phyloP scores from a whole-genome alignment of 1,284 basidiomycete genomes.

The Malassezia psittaci region DNA sequence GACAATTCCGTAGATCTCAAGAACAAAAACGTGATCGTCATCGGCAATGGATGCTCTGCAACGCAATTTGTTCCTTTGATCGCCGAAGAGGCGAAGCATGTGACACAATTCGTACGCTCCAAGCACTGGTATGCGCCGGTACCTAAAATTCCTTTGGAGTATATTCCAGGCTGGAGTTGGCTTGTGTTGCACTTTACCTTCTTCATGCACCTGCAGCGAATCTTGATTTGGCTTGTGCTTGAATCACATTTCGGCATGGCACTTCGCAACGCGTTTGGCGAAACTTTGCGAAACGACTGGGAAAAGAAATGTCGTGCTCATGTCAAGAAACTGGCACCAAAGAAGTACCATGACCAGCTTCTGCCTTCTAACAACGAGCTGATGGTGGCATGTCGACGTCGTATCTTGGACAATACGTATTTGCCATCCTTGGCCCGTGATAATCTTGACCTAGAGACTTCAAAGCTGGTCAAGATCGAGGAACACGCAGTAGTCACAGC shows the following conservation, averaged over 20 bases:
- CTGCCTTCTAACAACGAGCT: conserved; percentile 32
- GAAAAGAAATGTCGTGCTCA: conserved; percentile 26
- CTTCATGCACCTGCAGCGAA: conserved; percentile 26
- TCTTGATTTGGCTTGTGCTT: conserved; percentile 33
- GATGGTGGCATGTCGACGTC: conserved; percentile 37
- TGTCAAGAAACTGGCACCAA: conserved; percentile 33
- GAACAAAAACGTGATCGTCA: conserved; percentile 45
- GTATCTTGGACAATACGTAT: conserved; percentile 40
- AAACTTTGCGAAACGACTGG: conserved; percentile 24
- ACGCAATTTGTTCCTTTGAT: conserved; percentile 37
- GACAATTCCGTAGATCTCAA: conserved; percentile 39
- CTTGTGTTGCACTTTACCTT: conserved; percentile 22
- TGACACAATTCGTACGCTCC: conserved; percentile 39
- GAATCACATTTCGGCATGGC: conserved; percentile 35
- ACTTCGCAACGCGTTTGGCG: conserved; percentile 22
- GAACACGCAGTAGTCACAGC: conserved; percentile 31
- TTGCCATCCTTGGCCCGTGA: conserved; percentile 27
- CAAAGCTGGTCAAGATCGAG: conserved; percentile 31
- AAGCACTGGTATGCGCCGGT: conserved; percentile 39
- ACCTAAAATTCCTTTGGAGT: conserved; percentile 26
- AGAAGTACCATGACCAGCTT: conserved; percentile 37
- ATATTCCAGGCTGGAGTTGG: conserved; percentile 33
- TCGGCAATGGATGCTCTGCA: conserved; percentile 44
- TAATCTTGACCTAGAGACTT: conserved; percentile 30
- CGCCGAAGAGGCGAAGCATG: conserved; percentile 25